These are phyloP conservation scores for Alloascoidea hylecoeti DNA, from an alignment of 805 yeast genomes.

Conservation along the genomic window DNA sequence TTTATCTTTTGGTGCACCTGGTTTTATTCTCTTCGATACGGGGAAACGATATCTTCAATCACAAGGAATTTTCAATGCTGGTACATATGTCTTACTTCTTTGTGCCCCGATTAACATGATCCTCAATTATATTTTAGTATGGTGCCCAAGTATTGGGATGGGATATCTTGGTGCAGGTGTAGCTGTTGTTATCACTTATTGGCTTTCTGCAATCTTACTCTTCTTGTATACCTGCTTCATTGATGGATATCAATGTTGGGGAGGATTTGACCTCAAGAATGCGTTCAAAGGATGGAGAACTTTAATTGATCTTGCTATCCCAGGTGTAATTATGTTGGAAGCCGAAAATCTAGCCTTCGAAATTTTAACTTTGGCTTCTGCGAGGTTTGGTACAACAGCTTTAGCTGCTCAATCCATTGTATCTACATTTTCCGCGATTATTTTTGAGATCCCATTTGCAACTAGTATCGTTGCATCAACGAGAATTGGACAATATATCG, in stretches of 20 bases:
- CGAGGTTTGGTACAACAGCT: slow-evolving; percentile 54
- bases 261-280: slow-evolving; percentile 31
- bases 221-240: slow-evolving; percentile 37
- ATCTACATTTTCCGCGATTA: slow-evolving; percentile 47
- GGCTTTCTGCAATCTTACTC: slow-evolving; percentile 50
- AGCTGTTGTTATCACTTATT: slow-evolving; percentile 57
- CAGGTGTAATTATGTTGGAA: slow-evolving; percentile 70
- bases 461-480: slow-evolving; percentile 63
- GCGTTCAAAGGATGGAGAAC: slow-evolving; percentile 37
- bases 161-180: slow-evolving; percentile 78
- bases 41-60: slow-evolving; percentile 76
- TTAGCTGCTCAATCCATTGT: slow-evolving; percentile 67
- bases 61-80: slow-evolving; percentile 78
- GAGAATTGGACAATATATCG: slow-evolving; percentile 59
- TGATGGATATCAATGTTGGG: slow-evolving; percentile 49
- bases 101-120: slow-evolving; percentile 62
- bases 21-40: slow-evolving; percentile 63
- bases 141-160: slow-evolving; percentile 55
- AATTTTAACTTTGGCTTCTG: slow-evolving; percentile 51
- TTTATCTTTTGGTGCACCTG: slow-evolving; percentile 62
- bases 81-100: slow-evolving; percentile 50
- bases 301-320: slow-evolving; percentile 45
- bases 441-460: slow-evolving; percentile 67
- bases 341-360: slow-evolving; percentile 70
- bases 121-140: slow-evolving; percentile 59